These are phyloP conservation scores for Fagopyrum homotropicum DNA, from an alignment of 148 eudicot genomes.

Conservation along the genomic window DNA sequence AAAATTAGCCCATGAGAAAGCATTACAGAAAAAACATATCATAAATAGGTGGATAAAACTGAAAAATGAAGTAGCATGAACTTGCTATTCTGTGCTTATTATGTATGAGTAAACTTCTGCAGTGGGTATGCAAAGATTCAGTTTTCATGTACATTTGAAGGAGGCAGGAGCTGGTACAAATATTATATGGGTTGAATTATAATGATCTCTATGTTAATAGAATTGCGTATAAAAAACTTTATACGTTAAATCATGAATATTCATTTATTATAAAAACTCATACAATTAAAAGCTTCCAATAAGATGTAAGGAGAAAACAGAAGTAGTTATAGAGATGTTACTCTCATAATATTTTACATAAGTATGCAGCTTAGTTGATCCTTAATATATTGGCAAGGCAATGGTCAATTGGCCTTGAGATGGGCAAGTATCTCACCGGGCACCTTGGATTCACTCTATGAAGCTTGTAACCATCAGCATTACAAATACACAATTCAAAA, in stretches of 20 bases:
- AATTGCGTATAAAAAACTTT: not conserved
- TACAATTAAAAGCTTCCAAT: not conserved
- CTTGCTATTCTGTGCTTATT: too few relatives aligned
- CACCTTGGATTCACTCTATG: conserved; percentile 29
- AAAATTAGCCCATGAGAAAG: too few relatives aligned
- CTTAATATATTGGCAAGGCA: conserved; percentile 27
- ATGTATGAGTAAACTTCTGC: too few relatives aligned
- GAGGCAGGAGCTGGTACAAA: too few relatives aligned
- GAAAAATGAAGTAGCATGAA: too few relatives aligned
- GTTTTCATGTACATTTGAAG: too few relatives aligned
- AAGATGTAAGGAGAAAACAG: not conserved
- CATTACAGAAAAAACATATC: too few relatives aligned
- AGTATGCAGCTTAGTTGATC: not conserved
- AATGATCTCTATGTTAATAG: too few relatives aligned
- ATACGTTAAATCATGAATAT: not conserved
- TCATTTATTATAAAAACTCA: not conserved
- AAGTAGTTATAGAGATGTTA: not conserved
- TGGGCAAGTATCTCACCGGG: conserved; percentile 26
- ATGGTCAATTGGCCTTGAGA: conserved; percentile 33
- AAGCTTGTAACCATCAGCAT: conserved; percentile 20
- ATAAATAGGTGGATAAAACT: too few relatives aligned
- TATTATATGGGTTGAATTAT: too few relatives aligned
- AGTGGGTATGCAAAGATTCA: too few relatives aligned
- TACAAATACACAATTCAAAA: not conserved
- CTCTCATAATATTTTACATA: not conserved